A percentile compares a stretch with the other conserved stretches of the same genome.
Conservation (phyloP, 768 basidiomycete genomes). For the Gautieria morchelliformis region DNA sequence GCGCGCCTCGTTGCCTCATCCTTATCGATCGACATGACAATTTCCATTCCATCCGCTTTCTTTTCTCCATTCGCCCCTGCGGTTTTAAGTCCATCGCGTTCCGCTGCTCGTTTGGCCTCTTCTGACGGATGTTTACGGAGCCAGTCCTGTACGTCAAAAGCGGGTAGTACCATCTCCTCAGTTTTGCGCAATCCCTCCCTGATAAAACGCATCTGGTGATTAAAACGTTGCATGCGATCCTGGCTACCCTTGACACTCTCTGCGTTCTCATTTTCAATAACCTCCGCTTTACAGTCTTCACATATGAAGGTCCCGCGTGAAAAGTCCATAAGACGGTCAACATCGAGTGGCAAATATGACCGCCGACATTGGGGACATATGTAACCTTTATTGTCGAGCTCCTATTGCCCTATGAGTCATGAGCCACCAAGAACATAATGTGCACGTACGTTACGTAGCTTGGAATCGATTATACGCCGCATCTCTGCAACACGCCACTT, state of each 20-base stretch:
- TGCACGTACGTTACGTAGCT: constrained; percentile 69
- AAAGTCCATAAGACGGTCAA: constrained; percentile 74
- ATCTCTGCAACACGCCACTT: constrained; percentile 96
- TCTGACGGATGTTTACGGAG: constrained; percentile 24
- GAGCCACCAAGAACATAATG: background rate
- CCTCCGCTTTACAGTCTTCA: constrained; percentile 75
- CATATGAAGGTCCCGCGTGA: constrained; percentile 60
- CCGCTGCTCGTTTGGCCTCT: constrained; percentile 46
- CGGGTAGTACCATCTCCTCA: constrained; percentile 78
- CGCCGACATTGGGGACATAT: constrained; percentile 84
- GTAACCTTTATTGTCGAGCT: constrained; percentile 96
- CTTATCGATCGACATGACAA: constrained; percentile 86
- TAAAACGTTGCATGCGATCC: constrained; percentile 94
- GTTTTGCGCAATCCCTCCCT: constrained; percentile 82
- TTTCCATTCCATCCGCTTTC: constrained; percentile 69
- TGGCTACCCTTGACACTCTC: constrained; percentile 78
- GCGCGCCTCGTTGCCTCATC: constrained; percentile 64
- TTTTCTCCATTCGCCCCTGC: constrained; percentile 52
- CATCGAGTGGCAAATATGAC: constrained; percentile 79
- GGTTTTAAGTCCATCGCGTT: constrained; percentile 51
- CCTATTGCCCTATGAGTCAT: constrained; percentile 36
- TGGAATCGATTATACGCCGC: constrained; percentile 81
- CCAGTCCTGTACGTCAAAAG: constrained; percentile 40
- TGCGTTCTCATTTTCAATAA: constrained; percentile 86
- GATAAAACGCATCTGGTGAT: constrained; percentile 81